phyloP scores from a whole-genome alignment of 129 eudicot genomes.

The Ambrosia artemisiifolia region DNA sequence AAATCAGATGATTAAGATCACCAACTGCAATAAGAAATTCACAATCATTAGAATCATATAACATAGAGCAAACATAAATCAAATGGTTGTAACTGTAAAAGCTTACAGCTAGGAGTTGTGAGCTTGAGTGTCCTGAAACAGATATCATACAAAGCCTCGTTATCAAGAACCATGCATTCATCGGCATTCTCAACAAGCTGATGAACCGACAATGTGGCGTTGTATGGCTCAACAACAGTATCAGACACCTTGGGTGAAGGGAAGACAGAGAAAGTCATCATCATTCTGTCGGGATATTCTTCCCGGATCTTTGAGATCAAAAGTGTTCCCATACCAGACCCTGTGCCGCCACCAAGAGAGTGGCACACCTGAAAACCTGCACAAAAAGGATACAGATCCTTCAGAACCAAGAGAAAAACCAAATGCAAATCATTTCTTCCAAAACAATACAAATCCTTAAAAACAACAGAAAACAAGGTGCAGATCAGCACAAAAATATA shows the following conservation, averaged over 20 bases:
- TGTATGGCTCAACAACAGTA: not conserved
- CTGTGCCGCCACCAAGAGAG: conserved; percentile 56
- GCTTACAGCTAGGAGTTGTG: conserved; percentile 1
- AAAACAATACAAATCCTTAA: not conserved
- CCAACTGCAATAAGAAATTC: conserved; percentile 42
- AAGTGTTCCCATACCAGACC: conserved; percentile 57
- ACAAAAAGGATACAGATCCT: not conserved
- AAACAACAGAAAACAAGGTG: too few relatives aligned
- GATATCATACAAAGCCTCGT: conserved; percentile 1
- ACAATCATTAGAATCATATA: not conserved
- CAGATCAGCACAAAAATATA: too few relatives aligned
- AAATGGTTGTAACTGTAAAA: not conserved
- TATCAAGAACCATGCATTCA: conserved; percentile 3
- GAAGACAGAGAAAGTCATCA: conserved; percentile 42
- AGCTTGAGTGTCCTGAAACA: not conserved
- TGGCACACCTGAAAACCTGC: conserved; percentile 56
- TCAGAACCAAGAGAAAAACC: not conserved
- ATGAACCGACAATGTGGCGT: not conserved
- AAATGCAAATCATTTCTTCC: not conserved
- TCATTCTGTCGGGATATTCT: conserved; percentile 53
- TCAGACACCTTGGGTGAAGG: not conserved
- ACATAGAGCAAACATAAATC: not conserved
- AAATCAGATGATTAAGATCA: conserved; percentile 53
- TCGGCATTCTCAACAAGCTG: conserved; percentile 1
- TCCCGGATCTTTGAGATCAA: conserved; percentile 49